phyloP scores from a whole-genome alignment of 805 yeast genomes.

The Saccharomycopsis fermentans region DNA sequence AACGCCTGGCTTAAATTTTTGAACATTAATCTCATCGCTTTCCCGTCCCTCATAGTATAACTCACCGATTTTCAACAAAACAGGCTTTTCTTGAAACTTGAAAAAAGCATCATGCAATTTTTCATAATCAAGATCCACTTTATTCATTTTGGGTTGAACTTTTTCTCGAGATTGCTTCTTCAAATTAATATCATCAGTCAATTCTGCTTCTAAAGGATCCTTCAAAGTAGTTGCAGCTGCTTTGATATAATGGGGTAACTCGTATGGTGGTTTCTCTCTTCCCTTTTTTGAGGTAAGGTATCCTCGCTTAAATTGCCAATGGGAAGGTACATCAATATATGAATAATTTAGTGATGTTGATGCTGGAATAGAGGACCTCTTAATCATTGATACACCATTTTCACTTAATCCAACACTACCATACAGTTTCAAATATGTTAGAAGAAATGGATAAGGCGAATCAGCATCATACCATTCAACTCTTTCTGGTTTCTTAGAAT shows the following conservation, averaged over 20 bases:
- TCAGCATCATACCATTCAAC: slow-evolving; percentile 86
- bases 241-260: slow-evolving; percentile 64
- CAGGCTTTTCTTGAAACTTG: slow-evolving; percentile 68
- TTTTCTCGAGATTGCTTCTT: slow-evolving; percentile 71
- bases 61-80: slow-evolving; percentile 61
- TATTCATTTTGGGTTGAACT: slow-evolving; percentile 84
- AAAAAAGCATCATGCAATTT: slow-evolving; percentile 81
- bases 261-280: slow-evolving; percentile 58
- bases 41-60: slow-evolving; percentile 72
- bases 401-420: background rate
- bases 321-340: slow-evolving; percentile 65
- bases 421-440: slow-evolving; percentile 46
- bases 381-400: background rate
- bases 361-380: background rate
- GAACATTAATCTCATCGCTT: slow-evolving; percentile 33
- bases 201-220: slow-evolving; percentile 28
- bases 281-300: slow-evolving; percentile 60
- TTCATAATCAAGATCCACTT: slow-evolving; percentile 76
- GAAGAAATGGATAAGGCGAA: slow-evolving; percentile 64
- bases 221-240: slow-evolving; percentile 60
- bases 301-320: slow-evolving; percentile 77
- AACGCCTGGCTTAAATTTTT: slow-evolving; percentile 52
- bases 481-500: slow-evolving; percentile 52
- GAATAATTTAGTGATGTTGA: slow-evolving; percentile 29
- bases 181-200: slow-evolving; percentile 31